A percentile compares a stretch with the other conserved stretches of the same genome.
Conservation (phyloP, 2,329 filamentous ascomycete species). For the Aspergillus flavus region DNA sequence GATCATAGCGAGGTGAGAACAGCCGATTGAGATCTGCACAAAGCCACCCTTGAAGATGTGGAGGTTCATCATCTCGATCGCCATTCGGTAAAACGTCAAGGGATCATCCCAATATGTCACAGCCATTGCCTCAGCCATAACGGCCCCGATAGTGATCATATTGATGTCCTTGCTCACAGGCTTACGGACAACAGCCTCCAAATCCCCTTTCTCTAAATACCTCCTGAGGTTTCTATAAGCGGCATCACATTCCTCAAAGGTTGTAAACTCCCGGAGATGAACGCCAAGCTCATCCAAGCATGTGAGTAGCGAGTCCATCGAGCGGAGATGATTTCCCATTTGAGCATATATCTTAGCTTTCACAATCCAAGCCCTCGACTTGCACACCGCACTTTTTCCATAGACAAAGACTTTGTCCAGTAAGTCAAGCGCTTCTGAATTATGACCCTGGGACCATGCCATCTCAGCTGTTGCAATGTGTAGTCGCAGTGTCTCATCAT, state of each 20-base stretch:
- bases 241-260: slow-evolving; percentile 75
- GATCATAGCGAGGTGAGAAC: slow-evolving; percentile 60
- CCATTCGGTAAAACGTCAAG: slow-evolving; percentile 61
- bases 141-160: slow-evolving; percentile 52
- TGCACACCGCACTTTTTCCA: slow-evolving; percentile 73
- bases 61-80: slow-evolving; percentile 59
- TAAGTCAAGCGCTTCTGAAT: slow-evolving; percentile 67
- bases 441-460: slow-evolving; percentile 75
- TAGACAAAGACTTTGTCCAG: slow-evolving; percentile 70
- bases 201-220: slow-evolving; percentile 62
- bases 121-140: slow-evolving; percentile 61
- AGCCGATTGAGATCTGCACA: slow-evolving; percentile 61
- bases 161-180: slow-evolving; percentile 47
- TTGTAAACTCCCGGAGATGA: slow-evolving; percentile 65
- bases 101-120: slow-evolving; percentile 64
- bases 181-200: slow-evolving; percentile 39
- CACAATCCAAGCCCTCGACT: slow-evolving; percentile 80
- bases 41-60: slow-evolving; percentile 59
- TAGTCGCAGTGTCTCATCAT: slow-evolving; percentile 81
- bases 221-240: slow-evolving; percentile 68
- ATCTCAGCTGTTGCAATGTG: slow-evolving; percentile 81
- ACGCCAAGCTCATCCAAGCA: slow-evolving; percentile 72
- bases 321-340: slow-evolving; percentile 68
- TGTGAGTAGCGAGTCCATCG: slow-evolving; percentile 70
- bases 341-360: slow-evolving; percentile 78